Evolutionary conservation across 768 basidiomycete species (phyloP).

Genomic region (Amanita rubescens): DNA sequence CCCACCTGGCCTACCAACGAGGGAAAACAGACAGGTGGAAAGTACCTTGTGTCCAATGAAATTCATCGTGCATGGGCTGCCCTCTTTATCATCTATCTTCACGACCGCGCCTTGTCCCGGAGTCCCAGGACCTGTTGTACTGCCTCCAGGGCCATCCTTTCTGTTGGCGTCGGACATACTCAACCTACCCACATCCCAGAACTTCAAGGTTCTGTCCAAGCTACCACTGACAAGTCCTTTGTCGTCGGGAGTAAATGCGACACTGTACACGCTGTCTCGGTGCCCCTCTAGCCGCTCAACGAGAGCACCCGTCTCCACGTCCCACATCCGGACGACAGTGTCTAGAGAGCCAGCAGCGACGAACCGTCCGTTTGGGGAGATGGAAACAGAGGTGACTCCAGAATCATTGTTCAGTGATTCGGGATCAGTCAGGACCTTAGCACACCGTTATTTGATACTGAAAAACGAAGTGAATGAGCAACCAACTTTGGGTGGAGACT

Average conservation of each 20-base stretch:
- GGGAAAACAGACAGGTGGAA: neutral
- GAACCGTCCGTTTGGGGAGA: conserved; percentile 63
- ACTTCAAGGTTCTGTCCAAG: conserved; percentile 81
- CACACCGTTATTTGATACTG: neutral
- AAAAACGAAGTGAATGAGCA: neutral
- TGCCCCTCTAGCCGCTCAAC: conserved; percentile 74
- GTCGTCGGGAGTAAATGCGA: conserved; percentile 92
- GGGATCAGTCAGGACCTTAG: conserved; percentile 41
- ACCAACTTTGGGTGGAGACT: conserved; percentile 3
- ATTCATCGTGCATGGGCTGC: conserved; percentile 64
- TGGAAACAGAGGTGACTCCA: conserved; percentile 74
- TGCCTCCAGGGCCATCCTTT: no score
- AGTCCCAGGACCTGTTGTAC: conserved; percentile 4
- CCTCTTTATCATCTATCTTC: conserved; percentile 46
- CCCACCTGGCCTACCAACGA: neutral
- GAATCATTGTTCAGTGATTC: conserved; percentile 41
- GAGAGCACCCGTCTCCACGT: conserved; percentile 54
- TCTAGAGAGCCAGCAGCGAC: conserved; percentile 69
- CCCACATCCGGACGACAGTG: conserved; percentile 79
- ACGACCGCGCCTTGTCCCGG: conserved; percentile 2
- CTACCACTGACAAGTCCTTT: conserved; percentile 87
- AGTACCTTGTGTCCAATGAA: conserved; percentile 86
- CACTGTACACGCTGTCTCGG: conserved; percentile 77
- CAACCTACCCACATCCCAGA: conserved; percentile 80
- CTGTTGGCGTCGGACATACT: conserved; percentile 23